phyloP scores from a whole-genome alignment of 2,329 filamentous ascomycete genomes.

The Diplodia corticola region DNA sequence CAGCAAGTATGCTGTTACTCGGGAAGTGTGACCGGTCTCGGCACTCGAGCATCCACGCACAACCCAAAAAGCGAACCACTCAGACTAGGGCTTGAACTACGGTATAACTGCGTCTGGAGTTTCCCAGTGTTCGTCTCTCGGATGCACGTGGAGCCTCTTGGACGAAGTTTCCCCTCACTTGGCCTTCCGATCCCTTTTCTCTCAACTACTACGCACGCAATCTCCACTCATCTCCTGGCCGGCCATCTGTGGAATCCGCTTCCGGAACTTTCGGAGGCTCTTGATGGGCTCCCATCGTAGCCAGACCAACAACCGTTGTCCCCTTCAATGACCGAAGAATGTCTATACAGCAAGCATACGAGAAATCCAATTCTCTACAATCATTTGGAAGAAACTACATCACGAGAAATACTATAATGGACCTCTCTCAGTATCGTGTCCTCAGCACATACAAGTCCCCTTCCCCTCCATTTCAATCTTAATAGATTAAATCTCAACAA shows the following conservation, averaged over 20 bases:
- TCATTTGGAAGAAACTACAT: background rate
- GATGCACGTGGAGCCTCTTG: background rate
- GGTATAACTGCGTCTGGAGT: background rate
- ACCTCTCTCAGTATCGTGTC: background rate
- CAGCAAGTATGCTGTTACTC: conserved; percentile 22
- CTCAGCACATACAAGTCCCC: background rate
- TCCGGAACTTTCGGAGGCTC: background rate
- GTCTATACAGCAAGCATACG: background rate
- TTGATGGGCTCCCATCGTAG: background rate
- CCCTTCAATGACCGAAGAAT: background rate
- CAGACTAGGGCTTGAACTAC: background rate
- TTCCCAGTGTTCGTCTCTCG: background rate
- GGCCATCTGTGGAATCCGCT: background rate
- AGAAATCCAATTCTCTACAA: background rate
- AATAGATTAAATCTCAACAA: background rate
- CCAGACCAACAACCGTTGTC: background rate
- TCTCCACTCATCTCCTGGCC: background rate
- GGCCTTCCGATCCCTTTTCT: background rate
- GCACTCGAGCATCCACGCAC: background rate
- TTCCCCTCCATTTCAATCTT: background rate
- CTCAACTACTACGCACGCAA: background rate
- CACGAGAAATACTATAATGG: background rate
- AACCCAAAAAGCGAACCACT: background rate
- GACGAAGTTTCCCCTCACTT: background rate
- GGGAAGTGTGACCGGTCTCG: background rate